Base-by-base conservation (phyloP, 1,284 basidiomycete species). In the Coniferiporia sulphurascens region DNA sequence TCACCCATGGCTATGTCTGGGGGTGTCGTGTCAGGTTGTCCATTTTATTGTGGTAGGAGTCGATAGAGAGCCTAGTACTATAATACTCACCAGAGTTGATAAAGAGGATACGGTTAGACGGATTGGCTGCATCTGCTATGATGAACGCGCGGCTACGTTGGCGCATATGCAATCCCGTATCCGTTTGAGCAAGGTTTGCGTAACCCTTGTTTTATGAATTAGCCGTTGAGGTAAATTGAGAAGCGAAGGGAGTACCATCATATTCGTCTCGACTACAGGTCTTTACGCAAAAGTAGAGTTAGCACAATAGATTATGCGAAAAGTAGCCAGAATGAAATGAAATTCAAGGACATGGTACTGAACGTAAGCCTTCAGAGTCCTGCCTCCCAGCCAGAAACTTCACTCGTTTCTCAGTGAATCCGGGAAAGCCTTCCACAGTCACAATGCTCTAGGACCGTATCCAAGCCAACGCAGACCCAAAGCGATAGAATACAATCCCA, bases 1-100 rank as follows among this genome's bases (percentile, higher is more conserved):
- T 93, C 91, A 17, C 91, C 91, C 85, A 90, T 88, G 41, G 81
- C 85, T 51, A 89, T 88, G 69, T 91, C 87, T 83, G 67, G 12
- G 46, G 22, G 56, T 13, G 17, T 46, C 3, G 48, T 43, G 22
- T 21, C 44, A 52, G 21, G 46, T n/a, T 19, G 44, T 58, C 27
- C 32, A 52, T 52, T 21, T 54, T 22, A n/a, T 35, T 43, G 48
- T 49, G 22, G 13, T 52, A 45, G 22, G 3, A 50, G 51, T 55
- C 22, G 72, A 35, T 27, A 27, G 27, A 27, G 27, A 4, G 3
- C 2, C 6, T 8, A 1, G 7, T 3, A 41, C 9, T 8, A 41
- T 12, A 15, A 3, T 21, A 67, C 70, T 62, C 62, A 82, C 86
- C 86, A 21, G 89, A 79, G 66, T 91, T 92, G 71, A 93, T 84